These are phyloP conservation scores for Fragaria nilgerrensis DNA, from an alignment of 306 rosid species.

Conservation along the genomic window DNA sequence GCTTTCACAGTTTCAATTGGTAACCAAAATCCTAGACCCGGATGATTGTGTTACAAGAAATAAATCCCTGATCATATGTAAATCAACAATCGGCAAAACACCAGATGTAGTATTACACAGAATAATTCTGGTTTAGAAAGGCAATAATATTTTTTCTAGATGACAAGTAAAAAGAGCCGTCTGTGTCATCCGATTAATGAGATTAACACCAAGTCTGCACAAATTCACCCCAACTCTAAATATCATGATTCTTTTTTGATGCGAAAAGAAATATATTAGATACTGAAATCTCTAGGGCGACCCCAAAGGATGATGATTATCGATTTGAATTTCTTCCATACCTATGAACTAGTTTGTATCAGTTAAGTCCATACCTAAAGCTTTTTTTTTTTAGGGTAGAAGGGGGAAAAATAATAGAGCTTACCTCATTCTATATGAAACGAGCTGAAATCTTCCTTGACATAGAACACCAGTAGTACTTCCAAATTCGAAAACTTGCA, in stretches of 20 bases:
- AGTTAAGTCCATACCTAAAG: background rate
- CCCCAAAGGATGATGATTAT: background rate
- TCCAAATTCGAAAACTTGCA: conserved; percentile 9
- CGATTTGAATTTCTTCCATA: background rate
- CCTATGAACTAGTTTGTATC: background rate
- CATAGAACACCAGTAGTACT: background rate
- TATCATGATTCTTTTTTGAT: background rate
- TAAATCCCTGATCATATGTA: background rate
- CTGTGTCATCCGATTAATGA: background rate
- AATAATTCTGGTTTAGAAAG: no score
- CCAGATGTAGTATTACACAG: no score
- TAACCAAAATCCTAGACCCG: background rate
- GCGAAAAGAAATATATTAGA: no score
- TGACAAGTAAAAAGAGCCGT: background rate
- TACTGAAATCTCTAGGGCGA: no score
- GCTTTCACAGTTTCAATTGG: no score
- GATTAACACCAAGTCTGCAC: background rate
- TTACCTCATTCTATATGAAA: background rate
- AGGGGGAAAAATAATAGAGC: background rate
- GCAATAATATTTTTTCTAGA: no score
- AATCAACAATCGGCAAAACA: background rate
- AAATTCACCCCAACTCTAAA: conserved; percentile 7
- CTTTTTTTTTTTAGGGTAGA: no score
- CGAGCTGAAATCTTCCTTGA: background rate
- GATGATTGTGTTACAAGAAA: background rate